A percentile compares a stretch with the other conserved stretches of the same genome.
Conservation (phyloP, 768 basidiomycete genomes). For the Lyophyllum decastes region DNA sequence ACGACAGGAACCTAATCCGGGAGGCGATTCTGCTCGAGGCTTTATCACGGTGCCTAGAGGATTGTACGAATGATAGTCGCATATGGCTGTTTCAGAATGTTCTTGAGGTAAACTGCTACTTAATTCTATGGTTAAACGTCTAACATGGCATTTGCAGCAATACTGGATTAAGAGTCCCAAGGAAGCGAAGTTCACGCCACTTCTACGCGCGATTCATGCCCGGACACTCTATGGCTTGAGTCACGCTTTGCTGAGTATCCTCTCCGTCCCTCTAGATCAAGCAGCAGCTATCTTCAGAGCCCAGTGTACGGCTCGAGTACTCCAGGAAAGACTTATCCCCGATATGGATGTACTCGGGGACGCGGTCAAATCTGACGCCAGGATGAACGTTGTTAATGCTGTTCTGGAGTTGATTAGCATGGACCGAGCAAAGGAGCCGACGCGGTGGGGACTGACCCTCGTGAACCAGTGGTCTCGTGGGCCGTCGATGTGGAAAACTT, state of each 20-base stretch:
- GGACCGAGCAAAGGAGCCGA: slow-evolving; percentile 24
- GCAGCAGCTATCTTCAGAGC: slow-evolving; percentile 21
- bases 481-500: slow-evolving; percentile 39
- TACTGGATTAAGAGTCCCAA: slow-evolving; percentile 47
- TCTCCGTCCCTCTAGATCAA: slow-evolving; percentile 21
- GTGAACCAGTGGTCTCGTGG: slow-evolving; percentile 43
- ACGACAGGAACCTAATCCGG: slow-evolving; percentile 32
- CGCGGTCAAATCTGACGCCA: slow-evolving; percentile 31
- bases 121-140: neutral
- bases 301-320: slow-evolving; percentile 32
- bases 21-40: slow-evolving; percentile 45
- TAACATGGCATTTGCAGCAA: slow-evolving; percentile 32
- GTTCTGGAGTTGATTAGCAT: slow-evolving; percentile 40
- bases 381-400: slow-evolving; percentile 40
- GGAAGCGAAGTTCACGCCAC: slow-evolving; percentile 36
- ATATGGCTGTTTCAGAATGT: slow-evolving; percentile 51
- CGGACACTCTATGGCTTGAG: slow-evolving; percentile 45
- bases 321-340: slow-evolving; percentile 50
- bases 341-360: slow-evolving; percentile 43
- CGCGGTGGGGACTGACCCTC: slow-evolving; percentile 30
- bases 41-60: slow-evolving; percentile 53
- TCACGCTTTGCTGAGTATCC: slow-evolving; percentile 18
- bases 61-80: slow-evolving; percentile 42
- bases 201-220: slow-evolving; percentile 46
- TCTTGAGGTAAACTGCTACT: slow-evolving; percentile 44